A percentile compares a stretch with the other conserved stretches of the same genome.
phyloP scores from a whole-genome alignment of 208 protist genomes.

The Crithidia mellificae region DNA sequence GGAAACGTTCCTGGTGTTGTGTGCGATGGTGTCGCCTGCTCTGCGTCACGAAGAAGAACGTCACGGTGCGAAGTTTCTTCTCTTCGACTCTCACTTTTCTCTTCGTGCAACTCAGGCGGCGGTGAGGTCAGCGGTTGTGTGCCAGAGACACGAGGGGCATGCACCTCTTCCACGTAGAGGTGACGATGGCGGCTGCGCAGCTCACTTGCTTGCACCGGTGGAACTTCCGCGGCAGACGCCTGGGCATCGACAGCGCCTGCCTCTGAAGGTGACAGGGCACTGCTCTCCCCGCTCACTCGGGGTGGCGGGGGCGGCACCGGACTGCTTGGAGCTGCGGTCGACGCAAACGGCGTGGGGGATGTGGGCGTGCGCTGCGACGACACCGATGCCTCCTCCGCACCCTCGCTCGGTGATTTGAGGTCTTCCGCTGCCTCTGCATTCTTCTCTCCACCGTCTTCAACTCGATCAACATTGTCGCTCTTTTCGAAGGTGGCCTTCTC shows the following conservation, averaged over 20 bases:
- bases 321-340: slow-evolving; percentile 6
- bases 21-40: too few species aligned
- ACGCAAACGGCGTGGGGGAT: slow-evolving; percentile 7
- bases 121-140: neutral
- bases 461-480: too few species aligned
- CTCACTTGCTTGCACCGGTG: too few species aligned
- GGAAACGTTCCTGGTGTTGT: neutral
- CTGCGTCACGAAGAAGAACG: too few species aligned
- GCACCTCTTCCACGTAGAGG: neutral
- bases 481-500: neutral
- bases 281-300: neutral
- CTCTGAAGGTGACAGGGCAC: neutral
- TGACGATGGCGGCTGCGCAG: too few species aligned
- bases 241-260: neutral
- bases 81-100: too few species aligned
- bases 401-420: too few species aligned
- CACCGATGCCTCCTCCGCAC: neutral
- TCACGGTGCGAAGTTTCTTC: too few species aligned
- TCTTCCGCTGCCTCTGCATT: too few species aligned
- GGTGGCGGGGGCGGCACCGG: neutral
- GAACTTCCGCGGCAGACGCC: neutral
- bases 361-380: neutral
- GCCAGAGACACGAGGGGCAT: neutral
- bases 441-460: too few species aligned
- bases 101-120: neutral